Evolutionary conservation across 345 rosid species (phyloP).

Genomic region (Boechera retrofracta): DNA sequence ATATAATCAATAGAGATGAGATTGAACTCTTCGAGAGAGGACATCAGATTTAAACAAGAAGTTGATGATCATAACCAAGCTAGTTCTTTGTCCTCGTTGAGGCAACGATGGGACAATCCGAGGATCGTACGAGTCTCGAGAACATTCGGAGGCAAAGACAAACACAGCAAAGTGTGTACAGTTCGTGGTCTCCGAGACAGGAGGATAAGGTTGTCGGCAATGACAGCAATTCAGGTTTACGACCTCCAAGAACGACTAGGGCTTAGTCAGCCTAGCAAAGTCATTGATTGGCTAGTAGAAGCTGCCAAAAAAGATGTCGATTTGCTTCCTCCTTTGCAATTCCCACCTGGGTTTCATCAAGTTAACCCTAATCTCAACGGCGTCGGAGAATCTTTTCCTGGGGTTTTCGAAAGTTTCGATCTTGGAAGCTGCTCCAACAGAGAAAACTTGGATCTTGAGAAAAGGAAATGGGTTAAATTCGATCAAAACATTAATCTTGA

Average conservation of each 20-base stretch:
- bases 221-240: conserved; percentile 81
- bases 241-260: conserved; percentile 91
- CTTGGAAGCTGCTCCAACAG: conserved; percentile 48
- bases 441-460: conserved; percentile 39
- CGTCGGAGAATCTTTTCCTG: conserved; percentile 42
- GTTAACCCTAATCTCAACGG: conserved; percentile 48
- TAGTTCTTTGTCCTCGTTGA: conserved; percentile 29
- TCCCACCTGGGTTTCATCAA: conserved; percentile 63
- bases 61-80: neutral
- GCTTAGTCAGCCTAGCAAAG: conserved; percentile 88
- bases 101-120: conserved; percentile 79
- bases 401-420: conserved; percentile 44
- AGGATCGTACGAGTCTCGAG: conserved; percentile 83
- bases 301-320: conserved; percentile 72
- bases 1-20: conserved; percentile 14
- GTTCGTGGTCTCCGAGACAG: conserved; percentile 86
- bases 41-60: conserved; percentile 29
- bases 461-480: conserved; percentile 56
- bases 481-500: conserved; percentile 6
- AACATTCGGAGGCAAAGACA: conserved; percentile 89
- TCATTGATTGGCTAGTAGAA: conserved; percentile 88
- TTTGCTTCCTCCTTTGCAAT: conserved; percentile 78
- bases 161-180: conserved; percentile 95
- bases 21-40: conserved; percentile 17
- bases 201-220: conserved; percentile 83